Evolutionary conservation across 768 basidiomycete species (phyloP), one percentile per base, ranked within the genome.

Genomic region (Mycena chlorophos): DNA sequence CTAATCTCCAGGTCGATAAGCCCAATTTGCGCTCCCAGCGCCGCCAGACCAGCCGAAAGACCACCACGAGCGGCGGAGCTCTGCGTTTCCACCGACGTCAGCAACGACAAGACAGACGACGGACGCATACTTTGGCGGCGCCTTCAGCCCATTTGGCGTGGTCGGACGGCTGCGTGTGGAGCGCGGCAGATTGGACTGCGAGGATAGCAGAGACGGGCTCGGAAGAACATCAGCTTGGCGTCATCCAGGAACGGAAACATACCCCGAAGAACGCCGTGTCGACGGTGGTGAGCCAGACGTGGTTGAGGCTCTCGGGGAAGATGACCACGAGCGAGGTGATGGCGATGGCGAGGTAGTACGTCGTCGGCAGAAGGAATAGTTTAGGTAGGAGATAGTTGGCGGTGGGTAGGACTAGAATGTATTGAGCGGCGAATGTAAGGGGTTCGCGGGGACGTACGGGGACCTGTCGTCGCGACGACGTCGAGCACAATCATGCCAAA

Each of bases 401-500:
- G 3, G 70, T 68, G 39, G 76, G 77, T 39, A 78, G 68, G 10
- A 74, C 76, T 76, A 38, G 12, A 25, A 26, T 12, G 39, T 26
- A 45, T 19, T 30, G 3, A 14, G 31, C 37, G 17, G n/a, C 5
- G 29, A 8, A 38, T 25, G 13, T 10, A 40, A 1, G 34, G 57
- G 16, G 20, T 2, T 17, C 23, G 26, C 17, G 8, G 45, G 29
- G 2, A 55, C 63, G 16, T 47, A 60, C 61, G 29, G 3, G 58
- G 61, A 0, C 60, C 57, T 5, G 34, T 54, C 17, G 28, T 25
- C 51, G 56, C 52, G 49, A 76, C 70, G 26, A 77, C 69, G 60
- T 79, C 77, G 38, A 80, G 48, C 5, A 76, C 75, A 25, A 80
- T 79, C 17, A 66, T 72, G 3, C 74, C 77, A 49, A 78, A 77